Evolutionary conservation across 768 basidiomycete species (phyloP).

Genomic region (Cystofilobasidium bisporidii): DNA sequence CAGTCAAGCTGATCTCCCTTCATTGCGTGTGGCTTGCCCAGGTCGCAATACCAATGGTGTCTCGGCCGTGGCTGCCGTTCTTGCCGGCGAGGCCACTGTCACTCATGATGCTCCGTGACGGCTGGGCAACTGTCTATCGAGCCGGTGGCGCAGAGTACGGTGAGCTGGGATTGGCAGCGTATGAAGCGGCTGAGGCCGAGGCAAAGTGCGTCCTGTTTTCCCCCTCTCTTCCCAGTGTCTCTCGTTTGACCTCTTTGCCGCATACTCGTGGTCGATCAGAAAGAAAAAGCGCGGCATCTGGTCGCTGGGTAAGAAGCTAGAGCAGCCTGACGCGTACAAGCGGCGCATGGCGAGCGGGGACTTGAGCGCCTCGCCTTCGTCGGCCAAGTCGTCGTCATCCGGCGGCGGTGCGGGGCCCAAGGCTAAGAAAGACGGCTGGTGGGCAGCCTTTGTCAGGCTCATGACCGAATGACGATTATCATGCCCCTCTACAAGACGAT

Average conservation of each 20-base stretch:
- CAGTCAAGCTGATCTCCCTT: background rate
- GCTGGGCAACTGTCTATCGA: constrained; percentile 15
- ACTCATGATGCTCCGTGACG: constrained; percentile 16
- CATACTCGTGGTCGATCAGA: background rate
- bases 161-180: constrained; percentile 7
- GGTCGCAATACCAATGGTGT: constrained; percentile 13
- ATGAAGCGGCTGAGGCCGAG: constrained; percentile 11
- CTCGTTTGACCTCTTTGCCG: background rate
- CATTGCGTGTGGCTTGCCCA: too few relatives aligned
- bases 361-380: background rate
- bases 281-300: constrained; percentile 16
- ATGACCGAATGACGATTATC: background rate
- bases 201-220: constrained; percentile 13
- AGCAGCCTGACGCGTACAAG: constrained; percentile 18
- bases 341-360: constrained; percentile 9
- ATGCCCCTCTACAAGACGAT: background rate
- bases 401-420: background rate
- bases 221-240: too few relatives aligned
- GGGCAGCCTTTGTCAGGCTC: background rate
- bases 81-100: constrained; percentile 5
- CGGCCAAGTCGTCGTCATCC: background rate
- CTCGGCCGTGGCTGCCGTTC: constrained; percentile 14
- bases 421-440: background rate
- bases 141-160: constrained; percentile 17
- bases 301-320: constrained; percentile 20